Base-by-base conservation (phyloP, 2,329 filamentous ascomycete species). In the Fonsecaea nubica region DNA sequence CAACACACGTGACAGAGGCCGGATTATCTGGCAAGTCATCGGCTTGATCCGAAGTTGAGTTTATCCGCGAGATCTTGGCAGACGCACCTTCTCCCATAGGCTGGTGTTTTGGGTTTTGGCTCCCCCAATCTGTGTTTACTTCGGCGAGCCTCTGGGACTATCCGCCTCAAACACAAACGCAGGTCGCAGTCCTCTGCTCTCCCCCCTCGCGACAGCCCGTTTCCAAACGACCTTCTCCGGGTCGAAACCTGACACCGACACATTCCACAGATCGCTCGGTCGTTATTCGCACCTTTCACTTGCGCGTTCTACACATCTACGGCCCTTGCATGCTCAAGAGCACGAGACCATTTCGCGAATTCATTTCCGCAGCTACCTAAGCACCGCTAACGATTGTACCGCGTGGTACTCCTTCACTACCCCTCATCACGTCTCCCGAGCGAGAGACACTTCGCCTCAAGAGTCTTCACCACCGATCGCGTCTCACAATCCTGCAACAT, bases 311-410 rank as follows among this genome's bases (percentile, higher is more conserved):
- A 21, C 35, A 35, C 12, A 10, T 32, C 30, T 32, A 32, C 30
- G 30, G 9, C 32, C 58, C 25, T 30, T 25, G 12, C 42, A 53
- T 32, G 53, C 38, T n/a, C 56, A 42, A 42, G 56, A 64, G 63
- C 66, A 68, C 66, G 66, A 68, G 62, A 68, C 66, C 66, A 62
- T 36, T 55, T 42, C 42, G 18, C n/a, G 18, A 50, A 30, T 38
- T 35, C 18, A 30, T 48, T 15, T 15, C 56, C 40, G 40, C 40
- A 54, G 25, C 40, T 40, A 4, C 42, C 54, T n/a, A 15, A 53
- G 8, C 35, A 21, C 42, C 62, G 32, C 18, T 25, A 3, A 21
- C 10, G 53, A 15, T 54, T 21, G 21, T 35, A 48, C 15, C 40
- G 48, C 52, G 13, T 30, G n/a, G 35, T 15, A 10, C 21, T 30